Evolutionary conservation across 139 green algal genomes (phyloP).

Genomic region (Spirogloea muscicola): DNA sequence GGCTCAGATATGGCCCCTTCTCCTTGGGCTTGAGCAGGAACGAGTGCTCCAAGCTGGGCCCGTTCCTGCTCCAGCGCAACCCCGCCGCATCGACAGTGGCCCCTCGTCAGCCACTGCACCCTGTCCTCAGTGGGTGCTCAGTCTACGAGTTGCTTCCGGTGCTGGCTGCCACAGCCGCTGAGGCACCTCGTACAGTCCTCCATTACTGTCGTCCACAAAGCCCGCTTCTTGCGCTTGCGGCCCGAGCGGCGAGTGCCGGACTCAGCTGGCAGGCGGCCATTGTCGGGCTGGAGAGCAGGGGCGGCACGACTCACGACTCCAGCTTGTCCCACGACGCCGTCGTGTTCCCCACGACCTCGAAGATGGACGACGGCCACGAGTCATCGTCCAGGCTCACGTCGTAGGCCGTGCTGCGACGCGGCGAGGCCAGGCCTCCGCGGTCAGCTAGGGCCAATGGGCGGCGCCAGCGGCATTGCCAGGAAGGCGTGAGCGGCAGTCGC

Average conservation of each 20-base stretch:
- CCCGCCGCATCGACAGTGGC: not conserved
- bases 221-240: not conserved
- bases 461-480: not conserved
- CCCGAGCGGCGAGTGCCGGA: not conserved
- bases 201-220: not conserved
- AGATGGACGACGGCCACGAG: not conserved
- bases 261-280: not conserved
- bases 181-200: not conserved
- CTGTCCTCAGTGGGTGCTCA: too few species aligned
- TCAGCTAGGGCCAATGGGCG: not conserved
- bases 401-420: slow-evolving; percentile 11
- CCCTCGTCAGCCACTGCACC: too few species aligned
- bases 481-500: not conserved
- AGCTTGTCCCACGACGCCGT: slow-evolving; percentile 2
- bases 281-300: not conserved
- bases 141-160: too few species aligned
- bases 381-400: slow-evolving; percentile 6
- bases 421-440: not conserved
- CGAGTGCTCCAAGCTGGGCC: not conserved
- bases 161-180: not conserved
- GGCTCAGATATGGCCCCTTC: not conserved
- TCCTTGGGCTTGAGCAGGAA: slow-evolving; percentile 10
- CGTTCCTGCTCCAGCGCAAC: not conserved
- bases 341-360: slow-evolving; percentile 12
- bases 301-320: not conserved